These are phyloP conservation scores for Xylaria castorea DNA, from an alignment of 495 filamentous ascomycete species.

Conservation along the genomic window DNA sequence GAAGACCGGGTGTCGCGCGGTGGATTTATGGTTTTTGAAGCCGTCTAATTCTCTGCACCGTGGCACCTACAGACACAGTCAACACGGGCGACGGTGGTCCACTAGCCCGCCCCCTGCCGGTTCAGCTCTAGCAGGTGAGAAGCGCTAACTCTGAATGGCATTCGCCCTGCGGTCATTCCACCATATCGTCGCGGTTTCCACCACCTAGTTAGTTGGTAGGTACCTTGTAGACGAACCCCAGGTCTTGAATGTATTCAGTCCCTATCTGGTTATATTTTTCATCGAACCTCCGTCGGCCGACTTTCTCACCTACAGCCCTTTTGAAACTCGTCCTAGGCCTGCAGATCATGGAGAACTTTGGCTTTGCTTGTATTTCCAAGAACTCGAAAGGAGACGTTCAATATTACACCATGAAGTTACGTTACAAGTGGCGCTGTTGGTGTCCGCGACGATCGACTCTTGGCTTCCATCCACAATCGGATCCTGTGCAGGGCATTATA, in stretches of 20 bases:
- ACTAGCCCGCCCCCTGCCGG: slow-evolving; percentile 12
- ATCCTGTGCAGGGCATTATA: neutral
- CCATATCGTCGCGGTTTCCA: neutral
- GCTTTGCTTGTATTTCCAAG: neutral
- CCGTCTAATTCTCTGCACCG: neutral
- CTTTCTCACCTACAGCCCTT: neutral
- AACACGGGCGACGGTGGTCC: neutral
- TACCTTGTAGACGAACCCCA: no score
- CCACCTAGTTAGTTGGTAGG: neutral
- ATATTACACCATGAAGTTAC: slow-evolving; percentile 19
- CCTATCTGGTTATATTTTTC: slow-evolving; percentile 26
- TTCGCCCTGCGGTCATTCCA: neutral
- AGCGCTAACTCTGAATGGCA: slow-evolving; percentile 1
- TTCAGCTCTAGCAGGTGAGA: slow-evolving; percentile 17
- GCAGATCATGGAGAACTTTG: slow-evolving; percentile 2
- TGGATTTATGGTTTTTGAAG: slow-evolving; percentile 6
- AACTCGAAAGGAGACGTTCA: neutral
- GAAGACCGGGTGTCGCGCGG: slow-evolving; percentile 8
- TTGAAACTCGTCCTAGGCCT: slow-evolving; percentile 1
- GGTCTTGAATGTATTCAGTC: neutral
- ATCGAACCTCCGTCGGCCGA: neutral
- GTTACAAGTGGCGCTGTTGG: slow-evolving; percentile 24
- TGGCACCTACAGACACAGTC: neutral
- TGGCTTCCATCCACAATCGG: neutral
- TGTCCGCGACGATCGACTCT: neutral